Percentiles rank a stretch among this genome's conserved stretches.
Evolutionary conservation across 2,329 filamentous ascomycete genomes (phyloP).

Genomic region (Fusarium xyrophilum): DNA sequence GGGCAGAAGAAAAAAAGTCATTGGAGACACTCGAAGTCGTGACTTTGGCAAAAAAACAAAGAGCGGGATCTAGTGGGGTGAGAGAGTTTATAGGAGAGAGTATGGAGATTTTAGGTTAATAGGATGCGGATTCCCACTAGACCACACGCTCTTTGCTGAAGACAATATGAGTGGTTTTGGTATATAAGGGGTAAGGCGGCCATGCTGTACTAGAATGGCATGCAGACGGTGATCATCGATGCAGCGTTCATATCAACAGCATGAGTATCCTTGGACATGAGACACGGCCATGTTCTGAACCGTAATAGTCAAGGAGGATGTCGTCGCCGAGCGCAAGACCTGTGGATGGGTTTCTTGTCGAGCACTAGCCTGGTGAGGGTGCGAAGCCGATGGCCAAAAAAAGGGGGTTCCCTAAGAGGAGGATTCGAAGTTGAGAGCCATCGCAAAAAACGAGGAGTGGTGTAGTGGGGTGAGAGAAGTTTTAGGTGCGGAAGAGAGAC

Average conservation of each 20-base stretch:
- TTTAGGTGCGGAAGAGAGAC: slow-evolving; percentile 1
- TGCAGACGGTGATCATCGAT: too few species aligned
- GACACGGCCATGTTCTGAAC: too few species aligned
- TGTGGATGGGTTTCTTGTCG: neutral
- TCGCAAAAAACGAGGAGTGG: neutral
- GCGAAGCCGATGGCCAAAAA: neutral
- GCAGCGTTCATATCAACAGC: too few species aligned
- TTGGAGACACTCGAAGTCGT: neutral
- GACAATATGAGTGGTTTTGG: neutral
- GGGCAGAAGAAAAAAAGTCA: neutral
- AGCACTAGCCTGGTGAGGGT: neutral
- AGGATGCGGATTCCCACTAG: neutral
- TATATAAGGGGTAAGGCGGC: neutral
- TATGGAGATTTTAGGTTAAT: neutral
- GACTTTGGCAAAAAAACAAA: neutral
- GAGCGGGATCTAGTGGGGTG: neutral
- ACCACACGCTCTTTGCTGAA: slow-evolving; percentile 3
- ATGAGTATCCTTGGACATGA: too few species aligned
- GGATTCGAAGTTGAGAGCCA: neutral
- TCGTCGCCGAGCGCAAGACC: fast-evolving
- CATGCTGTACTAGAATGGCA: too few species aligned
- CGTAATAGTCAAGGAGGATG: too few species aligned
- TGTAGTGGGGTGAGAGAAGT: neutral
- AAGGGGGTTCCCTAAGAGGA: fast-evolving
- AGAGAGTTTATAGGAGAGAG: neutral